A percentile compares a stretch with the other conserved stretches of the same genome.
These are phyloP conservation scores for Neonectria hederae DNA, from an alignment of 2,329 filamentous ascomycete species.

Conservation along the genomic window DNA sequence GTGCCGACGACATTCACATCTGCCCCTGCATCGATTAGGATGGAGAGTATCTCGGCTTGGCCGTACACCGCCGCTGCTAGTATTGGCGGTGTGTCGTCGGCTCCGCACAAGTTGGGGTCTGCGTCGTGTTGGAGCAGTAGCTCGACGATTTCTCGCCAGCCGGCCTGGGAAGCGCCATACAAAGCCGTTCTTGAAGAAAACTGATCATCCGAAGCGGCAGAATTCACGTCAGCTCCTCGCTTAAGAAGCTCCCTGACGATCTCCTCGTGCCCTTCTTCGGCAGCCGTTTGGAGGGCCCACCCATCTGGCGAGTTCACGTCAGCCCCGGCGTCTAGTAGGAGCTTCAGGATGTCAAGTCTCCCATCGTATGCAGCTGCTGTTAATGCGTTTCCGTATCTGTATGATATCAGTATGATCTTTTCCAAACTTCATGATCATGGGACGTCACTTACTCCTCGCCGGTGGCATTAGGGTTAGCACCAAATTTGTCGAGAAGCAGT, in stretches of 20 bases:
- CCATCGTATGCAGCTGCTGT: not conserved
- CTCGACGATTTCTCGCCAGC: not conserved
- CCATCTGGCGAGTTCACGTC: not conserved
- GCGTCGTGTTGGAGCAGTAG: not conserved
- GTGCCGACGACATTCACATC: not conserved
- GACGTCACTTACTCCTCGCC: not conserved
- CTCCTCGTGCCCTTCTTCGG: not conserved
- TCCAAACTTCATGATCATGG: not conserved
- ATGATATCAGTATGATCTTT: not conserved
- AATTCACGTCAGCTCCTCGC: not conserved
- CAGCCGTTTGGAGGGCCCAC: not conserved
- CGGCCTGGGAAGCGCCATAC: not conserved
- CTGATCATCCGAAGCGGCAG: not conserved
- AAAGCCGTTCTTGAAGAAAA: not conserved
- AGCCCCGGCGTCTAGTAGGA: not conserved
- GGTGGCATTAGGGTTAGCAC: not conserved
- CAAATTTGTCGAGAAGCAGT: not conserved
- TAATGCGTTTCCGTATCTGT: not conserved
- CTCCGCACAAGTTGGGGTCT: not conserved
- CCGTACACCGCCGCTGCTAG: not conserved
- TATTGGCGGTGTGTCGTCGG: not conserved
- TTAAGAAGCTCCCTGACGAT: not conserved
- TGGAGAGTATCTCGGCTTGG: not conserved
- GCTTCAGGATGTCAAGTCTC: not conserved
- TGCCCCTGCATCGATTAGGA: not conserved